These are phyloP conservation scores for Mycena metata DNA, from an alignment of 768 basidiomycete genomes.

Conservation along the genomic window DNA sequence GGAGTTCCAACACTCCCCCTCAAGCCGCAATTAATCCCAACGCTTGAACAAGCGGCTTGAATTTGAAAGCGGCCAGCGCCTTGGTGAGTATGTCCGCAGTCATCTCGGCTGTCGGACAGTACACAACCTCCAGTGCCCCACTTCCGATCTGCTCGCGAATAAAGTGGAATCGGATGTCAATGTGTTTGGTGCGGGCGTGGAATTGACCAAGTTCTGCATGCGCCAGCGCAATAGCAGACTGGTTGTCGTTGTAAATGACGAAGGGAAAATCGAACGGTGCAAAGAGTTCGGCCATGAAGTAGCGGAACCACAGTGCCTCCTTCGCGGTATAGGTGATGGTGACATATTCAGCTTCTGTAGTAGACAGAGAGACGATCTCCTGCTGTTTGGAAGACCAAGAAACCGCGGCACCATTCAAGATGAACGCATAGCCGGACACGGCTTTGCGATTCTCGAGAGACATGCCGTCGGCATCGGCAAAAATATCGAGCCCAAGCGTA, in stretches of 20 bases:
- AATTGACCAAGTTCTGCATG: conserved; percentile 25
- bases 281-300: conserved; percentile 41
- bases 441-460: conserved; percentile 23
- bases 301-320: conserved; percentile 46
- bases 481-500: conserved; percentile 11
- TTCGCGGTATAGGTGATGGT: conserved; percentile 18
- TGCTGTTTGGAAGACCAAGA: conserved; percentile 48
- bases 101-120: conserved; percentile 28
- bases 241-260: conserved; percentile 28
- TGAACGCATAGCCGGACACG: conserved; percentile 24
- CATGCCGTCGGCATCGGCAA: conserved; percentile 28
- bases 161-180: conserved; percentile 28
- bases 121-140: conserved; percentile 6
- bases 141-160: conserved; percentile 17
- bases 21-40: conserved; percentile 28
- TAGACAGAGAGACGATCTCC: conserved; percentile 35
- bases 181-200: conserved; percentile 28
- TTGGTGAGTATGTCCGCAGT: conserved; percentile 28
- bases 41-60: conserved; percentile 19
- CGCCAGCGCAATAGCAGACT: conserved; percentile 20
- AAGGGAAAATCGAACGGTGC: conserved; percentile 27
- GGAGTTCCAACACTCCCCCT: conserved; percentile 30
- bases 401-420: conserved; percentile 39
- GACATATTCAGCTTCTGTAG: conserved; percentile 28
- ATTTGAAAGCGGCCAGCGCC: conserved; percentile 22